Evolutionary conservation across 2,329 filamentous ascomycete species (phyloP).

Genomic region (Monosporascus ibericus): DNA sequence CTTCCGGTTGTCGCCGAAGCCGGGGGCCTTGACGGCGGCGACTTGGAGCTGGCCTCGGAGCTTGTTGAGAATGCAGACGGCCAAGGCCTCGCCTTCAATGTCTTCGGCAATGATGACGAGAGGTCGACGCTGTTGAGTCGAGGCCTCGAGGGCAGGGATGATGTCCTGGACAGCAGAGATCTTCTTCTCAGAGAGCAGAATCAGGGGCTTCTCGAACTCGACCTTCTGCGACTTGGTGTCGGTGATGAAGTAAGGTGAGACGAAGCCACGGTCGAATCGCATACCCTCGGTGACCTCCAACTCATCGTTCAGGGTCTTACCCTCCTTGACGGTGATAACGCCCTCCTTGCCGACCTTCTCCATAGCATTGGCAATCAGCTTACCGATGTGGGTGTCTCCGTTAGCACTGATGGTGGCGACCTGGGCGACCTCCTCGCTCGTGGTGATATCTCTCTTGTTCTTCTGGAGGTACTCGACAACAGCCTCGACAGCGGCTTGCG

Average conservation of each 20-base stretch:
- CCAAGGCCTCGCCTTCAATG: conserved; percentile 96
- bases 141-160: conserved; percentile 94
- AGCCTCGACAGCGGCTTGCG: conserved; percentile 90
- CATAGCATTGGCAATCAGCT: conserved; percentile 96
- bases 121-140: conserved; percentile 88
- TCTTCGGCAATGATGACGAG: conserved; percentile 99
- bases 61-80: conserved; percentile 99
- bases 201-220: conserved; percentile 98
- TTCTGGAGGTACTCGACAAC: conserved; percentile 90
- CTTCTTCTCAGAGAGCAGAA: conserved; percentile 99
- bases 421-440: conserved; percentile 93
- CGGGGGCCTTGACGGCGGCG: conserved; percentile 95
- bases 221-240: conserved; percentile 98
- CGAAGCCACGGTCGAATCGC: conserved; percentile 98
- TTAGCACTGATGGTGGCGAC: conserved; percentile 98
- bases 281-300: conserved; percentile 99
- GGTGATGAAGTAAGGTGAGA: conserved; percentile 99
- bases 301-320: conserved; percentile 96
- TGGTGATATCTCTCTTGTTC: conserved; percentile 98
- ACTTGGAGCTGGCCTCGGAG: conserved; percentile 99
- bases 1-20: conserved; percentile 99
- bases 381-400: conserved; percentile 89
- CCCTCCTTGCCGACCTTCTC: conserved; percentile 99
- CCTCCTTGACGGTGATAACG: conserved; percentile 99
- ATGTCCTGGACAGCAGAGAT: conserved; percentile 99